A percentile compares a stretch with the other conserved stretches of the same genome.
Conservation (phyloP, 2,329 filamentous ascomycete species). For the Ceratocystis smalleyi region DNA sequence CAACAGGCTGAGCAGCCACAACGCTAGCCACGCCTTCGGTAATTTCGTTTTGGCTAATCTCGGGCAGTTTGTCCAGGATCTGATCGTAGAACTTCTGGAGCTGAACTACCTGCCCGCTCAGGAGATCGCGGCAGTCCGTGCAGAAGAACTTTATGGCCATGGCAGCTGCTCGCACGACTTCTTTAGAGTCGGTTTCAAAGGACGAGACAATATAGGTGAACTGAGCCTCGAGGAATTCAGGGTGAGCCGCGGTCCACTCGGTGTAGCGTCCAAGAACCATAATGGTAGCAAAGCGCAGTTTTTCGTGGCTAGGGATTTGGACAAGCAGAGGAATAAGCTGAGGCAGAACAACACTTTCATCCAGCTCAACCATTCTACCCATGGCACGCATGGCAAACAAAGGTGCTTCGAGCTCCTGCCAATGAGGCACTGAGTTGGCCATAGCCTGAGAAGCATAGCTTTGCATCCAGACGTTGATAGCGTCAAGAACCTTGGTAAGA, state of each 20-base stretch:
- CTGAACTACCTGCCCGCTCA: constrained; percentile 69
- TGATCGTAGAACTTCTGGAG: constrained; percentile 86
- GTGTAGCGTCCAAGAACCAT: constrained; percentile 96
- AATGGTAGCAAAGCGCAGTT: constrained; percentile 94
- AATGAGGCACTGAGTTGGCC: constrained; percentile 65
- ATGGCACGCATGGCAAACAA: constrained; percentile 91
- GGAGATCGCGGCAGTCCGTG: constrained; percentile 75
- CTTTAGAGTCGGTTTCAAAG: constrained; percentile 74
- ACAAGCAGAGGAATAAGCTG: constrained; percentile 88
- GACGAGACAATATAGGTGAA: constrained; percentile 91
- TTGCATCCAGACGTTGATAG: constrained; percentile 78
- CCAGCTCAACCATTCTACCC: constrained; percentile 84
- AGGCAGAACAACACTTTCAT: constrained; percentile 74
- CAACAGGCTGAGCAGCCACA: constrained; percentile 66
- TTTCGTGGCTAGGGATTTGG: constrained; percentile 88
- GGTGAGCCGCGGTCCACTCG: constrained; percentile 90
- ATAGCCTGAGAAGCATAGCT: constrained; percentile 64
- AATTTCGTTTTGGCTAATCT: constrained; percentile 81
- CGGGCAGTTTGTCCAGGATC: constrained; percentile 71
- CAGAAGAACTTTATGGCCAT: constrained; percentile 96
- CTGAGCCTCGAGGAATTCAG: constrained; percentile 80
- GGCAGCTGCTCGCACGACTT: constrained; percentile 81
- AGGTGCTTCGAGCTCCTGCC: constrained; percentile 91
- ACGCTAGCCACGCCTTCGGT: constrained; percentile 91
- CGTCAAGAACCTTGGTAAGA: constrained; percentile 68